Evolutionary conservation across 1,284 basidiomycete species (phyloP), one percentile per base, ranked within the genome.

Genomic region (Grifola frondosa): DNA sequence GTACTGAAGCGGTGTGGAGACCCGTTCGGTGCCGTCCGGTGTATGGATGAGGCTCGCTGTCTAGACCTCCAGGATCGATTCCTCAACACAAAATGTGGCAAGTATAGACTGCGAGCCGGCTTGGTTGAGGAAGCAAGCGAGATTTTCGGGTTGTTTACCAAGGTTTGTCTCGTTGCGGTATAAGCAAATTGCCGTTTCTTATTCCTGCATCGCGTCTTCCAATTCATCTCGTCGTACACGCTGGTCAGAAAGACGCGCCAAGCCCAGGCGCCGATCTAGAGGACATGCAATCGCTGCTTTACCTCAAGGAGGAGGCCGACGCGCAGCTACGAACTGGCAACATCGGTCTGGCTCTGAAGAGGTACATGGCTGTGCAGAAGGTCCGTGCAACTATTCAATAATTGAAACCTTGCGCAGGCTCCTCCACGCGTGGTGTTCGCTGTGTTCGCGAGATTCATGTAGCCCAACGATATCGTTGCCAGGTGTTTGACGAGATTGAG

Each of bases 21-120:
- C 55, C 71, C 77, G 2, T 65, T 77, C 29, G 86, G 83, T 0
- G 96, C 95, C 0, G 88, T 89, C 0, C 66, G 74, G 21, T 76
- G 78, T 31, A 80, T 96, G 69, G 87, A 96, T 56, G 85, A 90
- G 21, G 95, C 96, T 0, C 74, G 94, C 35, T 63, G 78, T 17
- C 70, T 99, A 30, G 97, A 99, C 63, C 86, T 92, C 0, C 97
- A 99, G 66, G 97, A 99, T 65, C 75, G 97, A 26, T 98, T 94
- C 71, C 68, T 99, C 57, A 99, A 99, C 67, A 90, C 89, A 34
- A 99, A 99, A 65, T 79, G 81, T 35, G 95, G 87, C 1, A 98
- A 98, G 66, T 99, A 99, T 63, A 75, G 87, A 49, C 66, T 99
- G 30, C 74, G 95, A 30, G 89, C 88, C 10, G 91, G 87, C 2